Conservation (phyloP, 2,329 filamentous ascomycete genomes). For the Rhynchosporium secalis region DNA sequence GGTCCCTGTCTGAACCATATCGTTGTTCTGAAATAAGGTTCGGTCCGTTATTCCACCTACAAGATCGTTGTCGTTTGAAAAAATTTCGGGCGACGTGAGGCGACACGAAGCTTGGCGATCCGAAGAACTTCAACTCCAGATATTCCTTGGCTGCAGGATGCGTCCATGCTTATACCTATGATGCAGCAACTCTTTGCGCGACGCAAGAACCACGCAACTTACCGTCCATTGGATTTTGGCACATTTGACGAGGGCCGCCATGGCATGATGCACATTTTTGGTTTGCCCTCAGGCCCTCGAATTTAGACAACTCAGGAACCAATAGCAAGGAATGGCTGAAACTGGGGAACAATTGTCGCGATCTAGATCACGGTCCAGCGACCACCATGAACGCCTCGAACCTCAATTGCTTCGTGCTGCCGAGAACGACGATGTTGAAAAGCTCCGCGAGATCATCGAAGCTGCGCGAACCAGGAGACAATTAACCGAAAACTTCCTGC, state of each 20-base stretch:
- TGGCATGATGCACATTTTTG: background rate
- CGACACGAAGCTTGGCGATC: constrained; percentile 10
- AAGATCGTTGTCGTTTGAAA: constrained; percentile 8
- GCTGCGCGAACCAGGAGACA: constrained; percentile 26
- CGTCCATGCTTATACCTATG: too few relatives aligned
- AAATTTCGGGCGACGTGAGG: background rate
- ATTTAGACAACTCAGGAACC: background rate
- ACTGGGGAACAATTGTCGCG: constrained; percentile 18
- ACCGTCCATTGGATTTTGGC: too few relatives aligned
- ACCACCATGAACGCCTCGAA: constrained; percentile 33
- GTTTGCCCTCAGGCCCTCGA: background rate
- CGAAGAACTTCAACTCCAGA: constrained; percentile 3
- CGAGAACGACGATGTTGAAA: constrained; percentile 31
- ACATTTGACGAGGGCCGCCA: background rate
- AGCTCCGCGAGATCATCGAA: constrained; percentile 28
- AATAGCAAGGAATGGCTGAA: constrained; percentile 8
- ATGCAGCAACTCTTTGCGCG: background rate
- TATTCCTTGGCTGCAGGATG: constrained; percentile 11
- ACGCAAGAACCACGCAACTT: background rate
- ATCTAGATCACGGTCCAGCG: constrained; percentile 27
- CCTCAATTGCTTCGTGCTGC: constrained; percentile 32
- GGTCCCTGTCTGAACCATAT: too few relatives aligned
- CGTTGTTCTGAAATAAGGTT: too few relatives aligned
- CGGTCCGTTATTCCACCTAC: too few relatives aligned
- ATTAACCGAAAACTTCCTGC: constrained; percentile 31